Evolutionary conservation across 768 basidiomycete species (phyloP).

Genomic region (Lentinula detonsa): DNA sequence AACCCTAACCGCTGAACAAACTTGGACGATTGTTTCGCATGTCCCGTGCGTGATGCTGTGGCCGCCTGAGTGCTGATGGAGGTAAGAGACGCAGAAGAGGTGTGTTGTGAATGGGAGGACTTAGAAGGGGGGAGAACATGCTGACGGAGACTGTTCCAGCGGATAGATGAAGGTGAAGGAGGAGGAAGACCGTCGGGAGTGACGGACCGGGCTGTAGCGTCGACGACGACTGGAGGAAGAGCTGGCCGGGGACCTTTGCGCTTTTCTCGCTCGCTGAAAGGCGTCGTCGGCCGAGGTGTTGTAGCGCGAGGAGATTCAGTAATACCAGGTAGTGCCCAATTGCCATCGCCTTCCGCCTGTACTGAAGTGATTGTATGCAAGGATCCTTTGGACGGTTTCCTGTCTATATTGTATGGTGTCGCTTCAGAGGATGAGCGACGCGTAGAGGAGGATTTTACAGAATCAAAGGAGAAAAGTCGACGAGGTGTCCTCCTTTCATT

Average conservation of each 20-base stretch:
- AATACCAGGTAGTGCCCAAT: not conserved
- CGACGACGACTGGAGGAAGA: slow-evolving; percentile 8
- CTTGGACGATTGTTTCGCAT: slow-evolving; percentile 28
- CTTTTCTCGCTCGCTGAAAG: not conserved
- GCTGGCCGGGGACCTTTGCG: slow-evolving; percentile 6
- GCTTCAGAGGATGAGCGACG: slow-evolving; percentile 17
- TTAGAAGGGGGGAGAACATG: slow-evolving; percentile 37
- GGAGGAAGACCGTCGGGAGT: slow-evolving; percentile 43
- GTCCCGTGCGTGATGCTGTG: slow-evolving; percentile 15
- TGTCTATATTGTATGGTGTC: slow-evolving; percentile 6
- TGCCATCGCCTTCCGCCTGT: not conserved
- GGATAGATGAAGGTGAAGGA: slow-evolving; percentile 31
- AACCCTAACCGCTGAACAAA: slow-evolving; percentile 47
- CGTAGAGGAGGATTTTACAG: slow-evolving; percentile 10
- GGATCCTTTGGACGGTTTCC: not conserved
- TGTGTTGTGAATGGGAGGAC: slow-evolving; percentile 14
- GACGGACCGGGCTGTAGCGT: slow-evolving; percentile 21
- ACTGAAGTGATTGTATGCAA: not conserved
- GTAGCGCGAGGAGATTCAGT: not conserved
- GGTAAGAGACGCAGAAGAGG: slow-evolving; percentile 22
- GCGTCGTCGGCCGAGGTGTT: not conserved
- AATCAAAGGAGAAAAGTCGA: slow-evolving; percentile 22
- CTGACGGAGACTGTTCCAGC: slow-evolving; percentile 51
- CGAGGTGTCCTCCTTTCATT: slow-evolving; percentile 13
- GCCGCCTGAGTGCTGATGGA: slow-evolving; percentile 8